These are phyloP conservation scores for Reticulascus tulasneorum DNA, from an alignment of 2,329 filamentous ascomycete genomes.

Conservation along the genomic window DNA sequence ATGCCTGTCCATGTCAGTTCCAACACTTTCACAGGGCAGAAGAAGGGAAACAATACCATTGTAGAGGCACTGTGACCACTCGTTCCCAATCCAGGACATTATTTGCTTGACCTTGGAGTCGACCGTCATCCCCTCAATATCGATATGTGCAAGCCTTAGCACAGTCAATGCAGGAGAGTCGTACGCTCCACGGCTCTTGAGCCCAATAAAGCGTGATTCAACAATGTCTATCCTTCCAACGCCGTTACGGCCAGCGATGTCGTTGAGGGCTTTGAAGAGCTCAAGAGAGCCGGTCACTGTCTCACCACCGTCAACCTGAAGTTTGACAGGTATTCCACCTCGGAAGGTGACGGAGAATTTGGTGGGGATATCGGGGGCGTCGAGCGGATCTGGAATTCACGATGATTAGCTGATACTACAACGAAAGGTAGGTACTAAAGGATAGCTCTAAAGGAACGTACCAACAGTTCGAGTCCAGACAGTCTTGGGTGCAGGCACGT, in stretches of 20 bases:
- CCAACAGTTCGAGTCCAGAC: no score
- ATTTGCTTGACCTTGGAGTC: no score
- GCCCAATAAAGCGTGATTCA: slow-evolving; percentile 39
- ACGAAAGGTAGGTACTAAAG: no score
- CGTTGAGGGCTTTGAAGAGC: slow-evolving; percentile 61
- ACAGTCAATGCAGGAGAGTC: slow-evolving; percentile 22
- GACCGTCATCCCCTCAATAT: slow-evolving; percentile 55
- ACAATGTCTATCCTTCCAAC: slow-evolving; percentile 57
- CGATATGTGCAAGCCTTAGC: slow-evolving; percentile 26
- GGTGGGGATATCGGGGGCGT: slow-evolving; percentile 59
- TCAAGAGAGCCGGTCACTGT: slow-evolving; percentile 60
- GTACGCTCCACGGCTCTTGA: slow-evolving; percentile 36
- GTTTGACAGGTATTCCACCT: slow-evolving; percentile 64
- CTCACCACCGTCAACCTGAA: slow-evolving; percentile 52
- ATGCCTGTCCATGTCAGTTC: slow-evolving; percentile 45
- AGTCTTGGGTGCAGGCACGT: slow-evolving; percentile 58
- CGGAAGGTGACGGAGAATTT: slow-evolving; percentile 64
- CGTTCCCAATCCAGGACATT: no score
- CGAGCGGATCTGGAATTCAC: slow-evolving; percentile 49
- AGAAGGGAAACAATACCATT: slow-evolving; percentile 37
- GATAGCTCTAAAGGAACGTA: no score
- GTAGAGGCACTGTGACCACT: slow-evolving; percentile 38
- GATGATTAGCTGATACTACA: slow-evolving; percentile 8
- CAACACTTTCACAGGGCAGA: no score
- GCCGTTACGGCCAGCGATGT: slow-evolving; percentile 60